phyloP scores from a whole-genome alignment of 495 filamentous ascomycete species.

The Hypoxylon trugodes region DNA sequence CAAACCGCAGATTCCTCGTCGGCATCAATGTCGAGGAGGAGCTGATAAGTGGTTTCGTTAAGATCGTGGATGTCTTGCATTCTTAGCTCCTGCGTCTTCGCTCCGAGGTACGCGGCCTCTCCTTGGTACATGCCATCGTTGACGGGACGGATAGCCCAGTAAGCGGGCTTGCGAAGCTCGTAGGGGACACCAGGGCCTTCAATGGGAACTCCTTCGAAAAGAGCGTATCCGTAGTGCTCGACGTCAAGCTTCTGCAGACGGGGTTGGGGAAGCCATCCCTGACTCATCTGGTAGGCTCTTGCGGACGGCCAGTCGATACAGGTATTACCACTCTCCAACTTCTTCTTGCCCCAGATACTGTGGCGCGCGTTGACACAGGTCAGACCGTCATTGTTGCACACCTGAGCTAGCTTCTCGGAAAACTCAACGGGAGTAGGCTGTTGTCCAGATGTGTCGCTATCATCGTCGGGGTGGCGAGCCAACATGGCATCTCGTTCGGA shows the following conservation, averaged over 20 bases:
- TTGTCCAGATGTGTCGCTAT: not conserved
- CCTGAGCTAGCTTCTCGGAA: not conserved
- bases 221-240: not conserved
- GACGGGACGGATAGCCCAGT: not conserved
- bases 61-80: not conserved
- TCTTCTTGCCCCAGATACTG: slow-evolving; percentile 4
- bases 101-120: not conserved
- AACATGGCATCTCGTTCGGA: not conserved
- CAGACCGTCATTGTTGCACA: not conserved
- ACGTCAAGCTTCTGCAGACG: not conserved
- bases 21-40: slow-evolving; percentile 13
- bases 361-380: not conserved
- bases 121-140: slow-evolving; percentile 2
- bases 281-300: not conserved
- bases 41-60: no score
- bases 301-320: slow-evolving; percentile 13
- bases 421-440: not conserved
- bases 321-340: not conserved
- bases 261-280: slow-evolving; percentile 5
- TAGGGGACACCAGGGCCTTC: not conserved
- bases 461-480: not conserved
- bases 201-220: not conserved
- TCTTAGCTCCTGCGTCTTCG: not conserved
- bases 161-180: slow-evolving; percentile 1
- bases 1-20: no score